Base-by-base conservation (phyloP, 768 basidiomycete species). In the Ramaria rubella region DNA sequence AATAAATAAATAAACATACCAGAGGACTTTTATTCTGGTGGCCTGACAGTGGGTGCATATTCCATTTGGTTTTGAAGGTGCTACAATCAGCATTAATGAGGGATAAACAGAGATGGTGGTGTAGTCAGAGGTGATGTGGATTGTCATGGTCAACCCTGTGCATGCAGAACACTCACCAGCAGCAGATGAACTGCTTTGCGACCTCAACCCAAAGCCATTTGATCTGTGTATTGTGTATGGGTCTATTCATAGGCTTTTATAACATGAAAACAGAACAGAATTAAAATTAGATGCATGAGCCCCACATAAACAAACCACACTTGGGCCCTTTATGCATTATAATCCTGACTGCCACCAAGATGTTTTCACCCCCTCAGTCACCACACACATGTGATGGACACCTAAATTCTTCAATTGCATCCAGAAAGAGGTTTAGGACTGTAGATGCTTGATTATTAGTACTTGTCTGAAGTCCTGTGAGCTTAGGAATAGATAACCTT, bases 351-450 rank as follows among this genome's bases (percentile, higher is more conserved):
- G n/a, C 70, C 21, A 75, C 69, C 11, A 61, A 52, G 2, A 73
- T 29, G 58, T 76, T 75, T 59, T 74, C 72, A 9, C 60, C 61
- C 4, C 76, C 74, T 66, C 73, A 70, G 56, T 77, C 73, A 5
- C 72, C 75, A 5, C 71, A 54, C 3, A 71, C 29, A 2, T 68
- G 58, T 4, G 62, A 64, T 0, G 73, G 74, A 1, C 67, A 34
- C 1, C 73, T 70, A 63, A 69, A 65, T 4, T 52, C 31, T 1
- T 14, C 17, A 15, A 61, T 52, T 1, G 62, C 0, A n/a, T n/a
- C n/a, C n/a, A n/a, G n/a, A n/a, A n/a, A n/a, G n/a, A n/a, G n/a
- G n/a, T n/a, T n/a, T n/a, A 72, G 57, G 4, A 77, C 76, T 5
- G 75, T 77, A 0, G 62, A 43, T 0, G 65, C 71, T 3, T 61